These are phyloP conservation scores for Fraxinus cuspidata DNA, from an alignment of 257 asterid genomes.

Conservation along the genomic window DNA sequence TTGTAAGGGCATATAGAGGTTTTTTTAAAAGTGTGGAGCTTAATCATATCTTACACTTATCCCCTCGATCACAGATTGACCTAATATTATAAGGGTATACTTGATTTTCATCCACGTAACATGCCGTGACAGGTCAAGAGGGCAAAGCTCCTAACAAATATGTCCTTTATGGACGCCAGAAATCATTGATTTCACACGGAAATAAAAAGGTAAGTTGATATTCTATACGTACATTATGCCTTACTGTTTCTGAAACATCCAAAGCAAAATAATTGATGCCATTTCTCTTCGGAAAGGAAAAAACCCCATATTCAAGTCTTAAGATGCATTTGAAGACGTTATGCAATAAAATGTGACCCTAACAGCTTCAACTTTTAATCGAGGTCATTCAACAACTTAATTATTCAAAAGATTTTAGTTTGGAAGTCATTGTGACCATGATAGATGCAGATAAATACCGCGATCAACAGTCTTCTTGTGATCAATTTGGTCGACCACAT, in stretches of 20 bases:
- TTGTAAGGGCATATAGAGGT: too few species aligned
- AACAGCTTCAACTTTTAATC: not conserved
- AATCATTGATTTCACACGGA: not conserved
- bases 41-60: too few species aligned
- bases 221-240: not conserved
- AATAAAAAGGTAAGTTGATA: too few species aligned
- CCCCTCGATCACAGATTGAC: too few species aligned
- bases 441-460: not conserved
- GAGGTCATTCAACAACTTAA: not conserved
- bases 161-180: not conserved
- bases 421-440: too few species aligned
- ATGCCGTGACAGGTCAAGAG: too few species aligned
- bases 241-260: not conserved
- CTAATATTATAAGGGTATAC: too few species aligned
- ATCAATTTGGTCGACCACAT: not conserved
- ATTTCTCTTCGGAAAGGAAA: not conserved
- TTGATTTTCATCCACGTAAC: too few species aligned
- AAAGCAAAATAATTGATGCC: not conserved
- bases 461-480: not conserved
- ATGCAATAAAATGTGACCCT: not conserved
- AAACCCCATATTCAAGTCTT: not conserved
- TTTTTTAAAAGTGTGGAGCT: too few species aligned
- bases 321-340: not conserved
- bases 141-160: too few species aligned
- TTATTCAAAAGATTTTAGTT: not conserved